phyloP scores from a whole-genome alignment of 1,139 yeast species.

The Candida frijolesensis region DNA sequence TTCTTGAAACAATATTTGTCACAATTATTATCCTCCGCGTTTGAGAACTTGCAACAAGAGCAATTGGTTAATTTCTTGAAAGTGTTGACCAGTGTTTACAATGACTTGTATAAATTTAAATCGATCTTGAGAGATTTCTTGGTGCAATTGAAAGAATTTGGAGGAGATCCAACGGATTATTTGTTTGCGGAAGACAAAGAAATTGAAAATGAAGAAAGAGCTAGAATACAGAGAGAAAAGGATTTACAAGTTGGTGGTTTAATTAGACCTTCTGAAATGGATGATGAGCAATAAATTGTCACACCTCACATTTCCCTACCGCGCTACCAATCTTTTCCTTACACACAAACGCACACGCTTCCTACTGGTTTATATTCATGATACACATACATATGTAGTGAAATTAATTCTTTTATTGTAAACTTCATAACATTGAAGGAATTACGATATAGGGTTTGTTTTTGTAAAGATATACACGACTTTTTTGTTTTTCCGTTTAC shows the following conservation, averaged over 20 bases:
- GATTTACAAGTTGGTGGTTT: slow-evolving; percentile 92
- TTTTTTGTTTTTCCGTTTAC: background rate
- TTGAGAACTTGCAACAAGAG: slow-evolving; percentile 83
- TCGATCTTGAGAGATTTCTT: slow-evolving; percentile 92
- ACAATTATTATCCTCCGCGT: slow-evolving; percentile 79
- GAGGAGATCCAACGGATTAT: slow-evolving; percentile 93
- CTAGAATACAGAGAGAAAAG: slow-evolving; percentile 70
- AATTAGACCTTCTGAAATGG: slow-evolving; percentile 95
- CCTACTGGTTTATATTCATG: background rate
- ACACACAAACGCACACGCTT: background rate
- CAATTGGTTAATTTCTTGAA: slow-evolving; percentile 82
- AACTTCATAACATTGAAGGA: background rate
- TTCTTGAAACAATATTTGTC: slow-evolving; percentile 83
- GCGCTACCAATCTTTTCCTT: too few relatives aligned
- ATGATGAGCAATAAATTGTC: slow-evolving; percentile 52
- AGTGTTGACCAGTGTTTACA: slow-evolving; percentile 73
- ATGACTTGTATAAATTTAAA: slow-evolving; percentile 75
- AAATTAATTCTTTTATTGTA: background rate
- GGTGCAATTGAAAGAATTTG: slow-evolving; percentile 92
- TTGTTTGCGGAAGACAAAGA: slow-evolving; percentile 94
- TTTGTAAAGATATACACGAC: background rate
- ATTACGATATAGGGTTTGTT: background rate
- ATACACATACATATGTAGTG: background rate
- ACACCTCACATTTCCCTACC: background rate
- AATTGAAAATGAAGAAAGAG: slow-evolving; percentile 69